Conservation (phyloP, 2,329 filamentous ascomycete genomes). For the Cordyceps javanica region DNA sequence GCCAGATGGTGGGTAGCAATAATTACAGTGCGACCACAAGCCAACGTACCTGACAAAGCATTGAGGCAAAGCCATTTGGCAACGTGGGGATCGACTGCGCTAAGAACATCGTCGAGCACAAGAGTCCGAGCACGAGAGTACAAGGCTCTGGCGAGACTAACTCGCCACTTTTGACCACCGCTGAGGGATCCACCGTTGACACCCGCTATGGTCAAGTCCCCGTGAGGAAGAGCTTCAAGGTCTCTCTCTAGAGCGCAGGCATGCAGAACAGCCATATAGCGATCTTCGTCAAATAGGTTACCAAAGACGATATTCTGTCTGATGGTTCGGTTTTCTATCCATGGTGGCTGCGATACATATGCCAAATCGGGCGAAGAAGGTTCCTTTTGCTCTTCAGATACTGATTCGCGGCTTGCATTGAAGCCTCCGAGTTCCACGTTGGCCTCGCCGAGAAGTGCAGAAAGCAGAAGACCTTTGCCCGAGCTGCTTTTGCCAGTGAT, state of each 20-base stretch:
- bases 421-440: conserved; percentile 49
- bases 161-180: conserved; percentile 68
- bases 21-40: conserved; percentile 13
- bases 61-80: conserved; percentile 12
- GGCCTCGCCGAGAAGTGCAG: conserved; percentile 62
- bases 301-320: conserved; percentile 67
- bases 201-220: conserved; percentile 66
- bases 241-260: conserved; percentile 66
- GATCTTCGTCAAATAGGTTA: conserved; percentile 53
- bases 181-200: conserved; percentile 71
- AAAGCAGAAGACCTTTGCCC: conserved; percentile 63
- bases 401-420: not conserved
- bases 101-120: conserved; percentile 70
- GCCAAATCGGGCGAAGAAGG: conserved; percentile 63
- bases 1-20: conserved; percentile 14
- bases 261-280: conserved; percentile 59
- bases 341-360: conserved; percentile 66
- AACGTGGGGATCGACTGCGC: conserved; percentile 61
- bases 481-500: conserved; percentile 65
- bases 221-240: conserved; percentile 61
- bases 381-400: conserved; percentile 40
- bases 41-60: conserved; percentile 9
- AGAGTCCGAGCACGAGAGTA: conserved; percentile 66
- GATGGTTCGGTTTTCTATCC: conserved; percentile 70
- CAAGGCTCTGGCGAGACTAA: conserved; percentile 65